A percentile compares a stretch with the other conserved stretches of the same genome.
These are phyloP conservation scores for Vinca major DNA, from an alignment of 305 asterid species.

Conservation along the genomic window DNA sequence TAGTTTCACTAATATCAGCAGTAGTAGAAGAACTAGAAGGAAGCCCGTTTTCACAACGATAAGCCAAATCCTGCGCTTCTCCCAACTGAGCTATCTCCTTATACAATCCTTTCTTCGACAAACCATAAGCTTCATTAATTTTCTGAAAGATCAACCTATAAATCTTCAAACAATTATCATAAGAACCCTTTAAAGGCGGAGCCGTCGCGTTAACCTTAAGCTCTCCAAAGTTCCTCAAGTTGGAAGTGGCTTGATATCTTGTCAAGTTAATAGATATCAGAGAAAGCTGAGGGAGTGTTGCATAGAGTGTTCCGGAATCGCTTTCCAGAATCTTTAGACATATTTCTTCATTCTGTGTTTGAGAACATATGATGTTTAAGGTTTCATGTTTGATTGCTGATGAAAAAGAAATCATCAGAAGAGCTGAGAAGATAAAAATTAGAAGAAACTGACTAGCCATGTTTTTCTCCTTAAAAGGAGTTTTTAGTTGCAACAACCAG, in stretches of 20 bases:
- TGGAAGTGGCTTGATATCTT: conserved; percentile 6
- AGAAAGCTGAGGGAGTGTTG: conserved; percentile 14
- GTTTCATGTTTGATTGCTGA: conserved; percentile 5
- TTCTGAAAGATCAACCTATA: conserved; percentile 4
- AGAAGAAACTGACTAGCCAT: not conserved
- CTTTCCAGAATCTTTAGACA: conserved; percentile 10
- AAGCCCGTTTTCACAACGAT: conserved; percentile 15
- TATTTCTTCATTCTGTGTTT: conserved; percentile 17
- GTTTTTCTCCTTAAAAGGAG: too few species aligned
- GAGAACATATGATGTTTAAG: conserved; percentile 17
- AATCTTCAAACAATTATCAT: conserved; percentile 3
- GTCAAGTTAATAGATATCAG: conserved; percentile 16
- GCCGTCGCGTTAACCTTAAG: not conserved
- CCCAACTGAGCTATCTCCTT: conserved; percentile 16
- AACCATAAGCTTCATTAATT: conserved; percentile 8
- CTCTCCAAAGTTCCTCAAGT: conserved; percentile 1
- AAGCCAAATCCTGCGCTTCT: conserved; percentile 12
- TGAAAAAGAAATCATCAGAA: not conserved
- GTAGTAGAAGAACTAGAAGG: conserved; percentile 7
- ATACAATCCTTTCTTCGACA: conserved; percentile 9
- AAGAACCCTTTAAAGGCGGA: conserved; percentile 7
- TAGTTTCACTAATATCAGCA: not conserved
- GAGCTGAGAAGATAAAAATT: not conserved
- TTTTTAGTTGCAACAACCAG: too few species aligned
- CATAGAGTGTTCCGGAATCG: not conserved